Base-by-base conservation (phyloP, 345 rosid species). In the Sapria himalayana region DNA sequence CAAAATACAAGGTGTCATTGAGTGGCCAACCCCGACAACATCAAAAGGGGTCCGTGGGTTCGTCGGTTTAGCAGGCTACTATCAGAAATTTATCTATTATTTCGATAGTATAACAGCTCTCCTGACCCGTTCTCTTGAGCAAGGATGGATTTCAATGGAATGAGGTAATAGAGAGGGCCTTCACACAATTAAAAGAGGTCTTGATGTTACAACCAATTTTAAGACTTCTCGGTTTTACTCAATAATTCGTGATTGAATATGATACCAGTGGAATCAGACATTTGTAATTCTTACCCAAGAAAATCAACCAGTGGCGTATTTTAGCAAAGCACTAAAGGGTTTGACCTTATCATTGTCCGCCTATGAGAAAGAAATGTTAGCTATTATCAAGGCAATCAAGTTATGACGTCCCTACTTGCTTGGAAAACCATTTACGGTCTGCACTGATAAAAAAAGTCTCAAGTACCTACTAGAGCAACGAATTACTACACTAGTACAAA, bases 321-420 rank as follows among this genome's bases (percentile, higher is more conserved):
- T 8, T 34, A 34, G 38, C 0, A 7, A 34, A 14, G 38, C 38
- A 9, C 15, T 34, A 3, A 34, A 34, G 15, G 38, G 38, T 1
- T 2, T 17, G 3, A 17, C 4, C 1, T 34, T 34, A 34, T 7
- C 12, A 1, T 14, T 34, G 7, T 34, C 38, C 38, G 15, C 38
- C 14, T 34, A 34, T 13, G 38, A 34, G 38, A 34, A 34, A 13
- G 38, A 34, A 34, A 34, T 34, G 38, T 34, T 34, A 29, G 33
- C 33, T 3, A 29, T 29, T 13, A 3, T 29, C 2, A 29, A 29
- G 2, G 33, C 33, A 0, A 0, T 34, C 3, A 2, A 14, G 38
- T 12, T 7, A 6, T 34, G 38, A 2, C 38, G 15, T 8, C 38
- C 38, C 0, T 34, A 8, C 15, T 14, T 34, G 0, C n/a, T 34